Base-by-base conservation (phyloP, 805 yeast genomes). In the Wickerhamiella qilinensis region DNA sequence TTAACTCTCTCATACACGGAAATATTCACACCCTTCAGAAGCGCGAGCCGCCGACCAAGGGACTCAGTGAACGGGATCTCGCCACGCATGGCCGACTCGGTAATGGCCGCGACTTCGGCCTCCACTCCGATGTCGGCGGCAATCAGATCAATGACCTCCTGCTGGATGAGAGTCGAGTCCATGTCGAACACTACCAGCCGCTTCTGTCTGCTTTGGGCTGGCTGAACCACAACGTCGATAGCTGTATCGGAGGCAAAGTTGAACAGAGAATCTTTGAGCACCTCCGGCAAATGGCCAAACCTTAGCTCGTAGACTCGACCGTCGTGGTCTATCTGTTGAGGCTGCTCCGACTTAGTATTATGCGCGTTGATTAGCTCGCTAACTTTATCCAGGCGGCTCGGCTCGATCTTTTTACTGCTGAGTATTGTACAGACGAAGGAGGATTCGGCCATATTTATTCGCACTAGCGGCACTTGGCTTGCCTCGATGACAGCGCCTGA, bases 101-200 rank as follows among this genome's bases (percentile, higher is more conserved):
- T 91, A 49, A 91, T 86, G 22, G 68, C 79, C 4, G 88, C 80
- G 5, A 91, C 98, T 55, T 83, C 66, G 4, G 68, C 74, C 53
- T 91, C 95, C 25, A 91, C 93, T 47, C 71, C 68, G n/a, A 95
- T 97, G 50, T 82, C 78, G 0, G 84, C 84, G 2, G 98, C 98
- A 47, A 91, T 88, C 53, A 91, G 59, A 54, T 91, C 99, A 48
- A 91, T 91, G 30, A 91, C 96, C 60, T 91, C 99, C 59, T 91
- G 97, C 56, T 80, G 77, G 46, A 91, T 91, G 53, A 91, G 63
- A 0, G 99, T 91, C 0, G 96, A 85, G 62, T 91, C 99, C 98
- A 91, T 91, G 52, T 91, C 99, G 54, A 91, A 91, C 9, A 93
- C 82, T 44, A 82, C 76, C 36, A 91, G 63, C 50, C 73, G 69